phyloP scores from a whole-genome alignment of 768 basidiomycete species.

The Sarcodon sp. region DNA sequence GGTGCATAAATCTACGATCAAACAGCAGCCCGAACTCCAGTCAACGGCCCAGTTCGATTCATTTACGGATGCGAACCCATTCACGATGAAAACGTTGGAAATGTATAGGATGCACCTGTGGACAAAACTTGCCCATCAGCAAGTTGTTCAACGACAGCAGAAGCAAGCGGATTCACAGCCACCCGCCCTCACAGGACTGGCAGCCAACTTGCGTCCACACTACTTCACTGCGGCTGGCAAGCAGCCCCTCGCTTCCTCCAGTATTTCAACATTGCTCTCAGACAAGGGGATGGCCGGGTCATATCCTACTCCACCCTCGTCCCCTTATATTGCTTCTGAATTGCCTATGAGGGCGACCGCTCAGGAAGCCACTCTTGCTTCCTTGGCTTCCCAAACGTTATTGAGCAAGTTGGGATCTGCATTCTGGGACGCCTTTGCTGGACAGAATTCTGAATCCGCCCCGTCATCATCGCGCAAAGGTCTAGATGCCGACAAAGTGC shows the following conservation, averaged over 20 bases:
- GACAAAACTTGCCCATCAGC: slow-evolving; percentile 81
- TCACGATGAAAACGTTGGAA: slow-evolving; percentile 82
- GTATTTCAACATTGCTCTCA: slow-evolving; percentile 23
- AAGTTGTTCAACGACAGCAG: slow-evolving; percentile 25
- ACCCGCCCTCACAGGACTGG: slow-evolving; percentile 14
- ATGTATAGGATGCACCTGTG: slow-evolving; percentile 86
- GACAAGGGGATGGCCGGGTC: slow-evolving; percentile 28
- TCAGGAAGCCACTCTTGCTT: slow-evolving; percentile 46
- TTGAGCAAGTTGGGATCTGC: slow-evolving; percentile 56
- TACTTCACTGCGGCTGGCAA: slow-evolving; percentile 20
- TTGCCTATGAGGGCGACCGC: slow-evolving; percentile 19
- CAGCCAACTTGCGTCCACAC: slow-evolving; percentile 21
- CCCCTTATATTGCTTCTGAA: slow-evolving; percentile 18
- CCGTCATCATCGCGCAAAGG: neutral
- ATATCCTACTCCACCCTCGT: slow-evolving; percentile 32
- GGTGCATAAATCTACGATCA: slow-evolving; percentile 8
- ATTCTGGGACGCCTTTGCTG: slow-evolving; percentile 88
- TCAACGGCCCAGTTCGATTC: slow-evolving; percentile 42
- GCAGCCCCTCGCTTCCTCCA: slow-evolving; percentile 7
- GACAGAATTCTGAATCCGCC: slow-evolving; percentile 11
- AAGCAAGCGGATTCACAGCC: slow-evolving; percentile 8
- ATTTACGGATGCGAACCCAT: slow-evolving; percentile 70
- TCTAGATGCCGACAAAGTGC: slow-evolving; percentile 67
- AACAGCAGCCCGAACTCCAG: slow-evolving; percentile 19
- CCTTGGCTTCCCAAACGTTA: slow-evolving; percentile 71